A percentile compares a stretch with the other conserved stretches of the same genome.
Evolutionary conservation across 768 basidiomycete species (phyloP).

Genomic region (Cyclocybe aegerita): DNA sequence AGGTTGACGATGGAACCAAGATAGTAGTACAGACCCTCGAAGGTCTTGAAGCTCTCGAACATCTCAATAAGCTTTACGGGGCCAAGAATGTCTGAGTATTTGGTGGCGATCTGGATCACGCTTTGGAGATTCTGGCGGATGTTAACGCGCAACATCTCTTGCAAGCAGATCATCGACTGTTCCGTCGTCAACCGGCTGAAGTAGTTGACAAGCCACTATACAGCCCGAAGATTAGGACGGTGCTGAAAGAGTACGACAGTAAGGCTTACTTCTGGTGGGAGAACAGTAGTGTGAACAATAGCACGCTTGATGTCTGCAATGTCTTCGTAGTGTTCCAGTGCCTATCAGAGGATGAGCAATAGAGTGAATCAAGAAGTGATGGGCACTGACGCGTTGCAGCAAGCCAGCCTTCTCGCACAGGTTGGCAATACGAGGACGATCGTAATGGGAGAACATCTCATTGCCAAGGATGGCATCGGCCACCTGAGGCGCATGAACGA

Average conservation of each 20-base stretch:
- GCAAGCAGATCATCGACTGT: conserved; percentile 92
- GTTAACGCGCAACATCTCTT: conserved; percentile 96
- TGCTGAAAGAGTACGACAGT: background rate
- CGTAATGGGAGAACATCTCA: conserved; percentile 97
- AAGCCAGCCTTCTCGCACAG: conserved; percentile 98
- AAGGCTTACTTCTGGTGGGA: conserved; percentile 74
- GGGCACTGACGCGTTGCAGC: conserved; percentile 73
- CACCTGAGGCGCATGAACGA: conserved; percentile 96
- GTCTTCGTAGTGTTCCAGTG: conserved; percentile 97
- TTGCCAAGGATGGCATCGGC: conserved; percentile 99
- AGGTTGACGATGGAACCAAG: conserved; percentile 97
- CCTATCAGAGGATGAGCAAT: conserved; percentile 45
- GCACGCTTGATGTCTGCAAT: conserved; percentile 98
- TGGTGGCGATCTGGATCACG: conserved; percentile 96
- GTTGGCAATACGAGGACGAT: conserved; percentile 95
- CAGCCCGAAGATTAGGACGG: conserved; percentile 6
- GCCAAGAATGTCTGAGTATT: conserved; percentile 97
- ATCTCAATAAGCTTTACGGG: conserved; percentile 98
- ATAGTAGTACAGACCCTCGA: conserved; percentile 98
- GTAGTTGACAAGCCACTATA: conserved; percentile 93
- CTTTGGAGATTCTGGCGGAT: conserved; percentile 97
- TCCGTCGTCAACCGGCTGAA: conserved; percentile 97
- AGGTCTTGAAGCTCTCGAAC: conserved; percentile 97
- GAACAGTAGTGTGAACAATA: conserved; percentile 85
- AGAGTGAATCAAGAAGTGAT: background rate